Evolutionary conservation across 805 yeast species (phyloP).

Genomic region (Kuraishia piskuri): DNA sequence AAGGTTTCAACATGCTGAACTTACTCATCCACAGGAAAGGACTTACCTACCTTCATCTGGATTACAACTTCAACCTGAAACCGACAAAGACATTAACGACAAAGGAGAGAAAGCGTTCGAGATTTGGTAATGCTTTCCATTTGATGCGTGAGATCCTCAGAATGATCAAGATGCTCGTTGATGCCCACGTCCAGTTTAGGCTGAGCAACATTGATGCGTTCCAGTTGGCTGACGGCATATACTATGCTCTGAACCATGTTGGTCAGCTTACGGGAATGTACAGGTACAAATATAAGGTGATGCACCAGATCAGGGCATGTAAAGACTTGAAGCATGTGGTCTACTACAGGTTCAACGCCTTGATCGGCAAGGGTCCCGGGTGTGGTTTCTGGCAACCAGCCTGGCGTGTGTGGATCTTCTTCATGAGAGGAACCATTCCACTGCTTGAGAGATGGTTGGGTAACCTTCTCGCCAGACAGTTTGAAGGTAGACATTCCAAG

Average conservation of each 20-base stretch:
- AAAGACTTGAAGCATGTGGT: conserved; percentile 92
- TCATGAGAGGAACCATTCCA: conserved; percentile 87
- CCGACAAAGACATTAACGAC: conserved; percentile 96
- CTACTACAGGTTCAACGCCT: conserved; percentile 71
- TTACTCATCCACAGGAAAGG: conserved; percentile 86
- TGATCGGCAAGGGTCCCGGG: conserved; percentile 97
- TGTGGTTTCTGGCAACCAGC: conserved; percentile 99
- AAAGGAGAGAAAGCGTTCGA: conserved; percentile 88
- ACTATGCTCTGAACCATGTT: conserved; percentile 83
- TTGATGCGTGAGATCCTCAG: conserved; percentile 82
- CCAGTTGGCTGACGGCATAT: conserved; percentile 90
- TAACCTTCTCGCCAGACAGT: conserved; percentile 82
- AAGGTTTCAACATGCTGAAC: conserved; percentile 91
- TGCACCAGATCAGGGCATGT: conserved; percentile 96
- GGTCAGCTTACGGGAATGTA: conserved; percentile 97
- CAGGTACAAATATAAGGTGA: conserved; percentile 92
- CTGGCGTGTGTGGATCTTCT: conserved; percentile 94
- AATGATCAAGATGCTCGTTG: conserved; percentile 79
- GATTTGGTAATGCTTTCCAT: conserved; percentile 96
- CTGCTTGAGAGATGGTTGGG: conserved; percentile 92
- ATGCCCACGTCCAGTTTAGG: conserved; percentile 86
- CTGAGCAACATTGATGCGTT: conserved; percentile 87
- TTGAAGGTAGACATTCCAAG: conserved; percentile 89
- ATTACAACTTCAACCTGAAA: conserved; percentile 89
- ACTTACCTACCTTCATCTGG: conserved; percentile 84